These are phyloP conservation scores for Cucumis cinereus DNA, from an alignment of 306 rosid genomes.

Conservation along the genomic window DNA sequence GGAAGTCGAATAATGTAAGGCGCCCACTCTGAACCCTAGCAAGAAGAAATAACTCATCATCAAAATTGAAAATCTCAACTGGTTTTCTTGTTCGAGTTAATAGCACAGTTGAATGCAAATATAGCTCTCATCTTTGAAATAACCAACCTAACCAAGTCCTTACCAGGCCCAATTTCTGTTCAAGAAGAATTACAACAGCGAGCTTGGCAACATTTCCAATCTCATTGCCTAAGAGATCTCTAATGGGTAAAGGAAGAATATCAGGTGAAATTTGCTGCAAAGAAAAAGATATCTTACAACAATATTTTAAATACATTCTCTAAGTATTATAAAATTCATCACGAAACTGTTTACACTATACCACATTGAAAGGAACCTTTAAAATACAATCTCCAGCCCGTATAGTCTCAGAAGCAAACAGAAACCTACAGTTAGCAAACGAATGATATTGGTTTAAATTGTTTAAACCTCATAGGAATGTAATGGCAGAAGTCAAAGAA, in stretches of 20 bases:
- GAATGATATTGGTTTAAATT: neutral
- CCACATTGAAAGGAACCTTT: constrained; percentile 60
- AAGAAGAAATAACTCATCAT: neutral
- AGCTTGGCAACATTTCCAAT: constrained; percentile 52
- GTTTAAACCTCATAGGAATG: neutral
- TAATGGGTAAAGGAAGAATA: constrained; percentile 40
- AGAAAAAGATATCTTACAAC: neutral
- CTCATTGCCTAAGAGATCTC: constrained; percentile 18
- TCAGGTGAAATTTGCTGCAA: constrained; percentile 63
- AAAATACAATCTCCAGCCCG: constrained; percentile 49
- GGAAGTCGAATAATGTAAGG: constrained; percentile 62
- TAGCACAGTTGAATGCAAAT: neutral
- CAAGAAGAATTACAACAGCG: constrained; percentile 38
- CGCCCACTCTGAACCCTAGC: constrained; percentile 56
- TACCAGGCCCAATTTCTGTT: constrained; percentile 49
- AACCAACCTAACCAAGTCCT: neutral
- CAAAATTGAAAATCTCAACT: neutral
- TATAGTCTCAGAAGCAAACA: constrained; percentile 51
- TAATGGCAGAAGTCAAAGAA: neutral
- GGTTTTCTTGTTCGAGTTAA: neutral
- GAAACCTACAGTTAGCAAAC: constrained; percentile 24
- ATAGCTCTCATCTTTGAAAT: neutral
- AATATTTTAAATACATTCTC: neutral
- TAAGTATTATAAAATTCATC: neutral
- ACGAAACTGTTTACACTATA: constrained; percentile 11